Conservation (phyloP, 345 rosid species). For the Corchorus capsularis region DNA sequence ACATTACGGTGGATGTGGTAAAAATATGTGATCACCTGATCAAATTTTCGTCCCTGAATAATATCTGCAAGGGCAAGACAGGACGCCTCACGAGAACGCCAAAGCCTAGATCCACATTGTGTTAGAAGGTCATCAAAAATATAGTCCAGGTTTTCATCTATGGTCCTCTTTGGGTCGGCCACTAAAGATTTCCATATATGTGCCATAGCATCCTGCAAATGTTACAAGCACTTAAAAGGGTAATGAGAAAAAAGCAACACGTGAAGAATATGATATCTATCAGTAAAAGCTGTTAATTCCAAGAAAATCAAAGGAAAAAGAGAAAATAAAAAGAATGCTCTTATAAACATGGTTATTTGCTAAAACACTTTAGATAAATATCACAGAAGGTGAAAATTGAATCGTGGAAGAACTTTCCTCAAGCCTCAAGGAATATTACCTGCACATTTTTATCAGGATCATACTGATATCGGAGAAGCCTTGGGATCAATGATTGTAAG, state of each 20-base stretch:
- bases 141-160: slow-evolving; percentile 80
- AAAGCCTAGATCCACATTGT: slow-evolving; percentile 90
- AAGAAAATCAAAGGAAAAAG: not conserved
- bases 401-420: not conserved
- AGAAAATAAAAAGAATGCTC: not conserved
- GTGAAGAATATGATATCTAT: not conserved
- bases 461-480: slow-evolving; percentile 90
- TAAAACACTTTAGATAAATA: not conserved
- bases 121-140: slow-evolving; percentile 77
- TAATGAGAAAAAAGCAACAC: slow-evolving; percentile 16
- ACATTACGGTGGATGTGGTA: not conserved
- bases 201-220: slow-evolving; percentile 86
- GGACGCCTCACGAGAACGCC: slow-evolving; percentile 97
- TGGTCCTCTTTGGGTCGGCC: slow-evolving; percentile 74
- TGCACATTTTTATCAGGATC: slow-evolving; percentile 98
- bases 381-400: not conserved
- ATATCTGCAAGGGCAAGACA: slow-evolving; percentile 95
- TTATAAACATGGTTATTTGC: not conserved
- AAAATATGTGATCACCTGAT: slow-evolving; percentile 54
- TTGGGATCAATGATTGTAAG: slow-evolving; percentile 73
- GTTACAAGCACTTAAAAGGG: slow-evolving; percentile 24
- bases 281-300: not conserved
- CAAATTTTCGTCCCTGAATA: slow-evolving; percentile 87
- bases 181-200: slow-evolving; percentile 95
- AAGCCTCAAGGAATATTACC: slow-evolving; percentile 44